phyloP scores from a whole-genome alignment of 306 rosid species.

The Medicago ruthenica region DNA sequence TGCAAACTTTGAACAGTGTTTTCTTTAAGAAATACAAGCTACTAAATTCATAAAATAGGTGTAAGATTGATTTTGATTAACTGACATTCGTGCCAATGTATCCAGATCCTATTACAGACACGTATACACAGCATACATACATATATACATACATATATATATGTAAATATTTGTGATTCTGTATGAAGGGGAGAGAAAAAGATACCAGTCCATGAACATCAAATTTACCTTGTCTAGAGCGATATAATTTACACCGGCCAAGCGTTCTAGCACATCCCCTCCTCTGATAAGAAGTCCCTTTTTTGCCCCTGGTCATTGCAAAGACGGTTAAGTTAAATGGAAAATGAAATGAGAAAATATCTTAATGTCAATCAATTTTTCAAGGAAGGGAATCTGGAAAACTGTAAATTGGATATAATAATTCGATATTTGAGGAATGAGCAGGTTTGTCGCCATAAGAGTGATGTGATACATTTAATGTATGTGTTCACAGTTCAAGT shows the following conservation, averaged over 20 bases:
- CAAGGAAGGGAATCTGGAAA: slow-evolving; percentile 20
- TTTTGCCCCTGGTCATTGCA: slow-evolving; percentile 80
- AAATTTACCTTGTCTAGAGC: slow-evolving; percentile 86
- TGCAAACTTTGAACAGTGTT: slow-evolving; percentile 2
- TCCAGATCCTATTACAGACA: slow-evolving; percentile 17
- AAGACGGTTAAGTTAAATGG: slow-evolving; percentile 12
- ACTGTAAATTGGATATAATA: slow-evolving; percentile 16
- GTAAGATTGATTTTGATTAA: slow-evolving; percentile 11
- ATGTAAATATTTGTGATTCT: not conserved
- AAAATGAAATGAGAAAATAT: slow-evolving; percentile 23
- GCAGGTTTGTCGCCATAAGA: slow-evolving; percentile 15
- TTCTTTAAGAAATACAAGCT: slow-evolving; percentile 23
- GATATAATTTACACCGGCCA: slow-evolving; percentile 74
- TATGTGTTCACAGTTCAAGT: slow-evolving; percentile 26
- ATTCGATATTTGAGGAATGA: slow-evolving; percentile 35
- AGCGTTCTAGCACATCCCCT: slow-evolving; percentile 92
- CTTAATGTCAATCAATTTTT: slow-evolving; percentile 18
- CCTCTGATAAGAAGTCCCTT: slow-evolving; percentile 96
- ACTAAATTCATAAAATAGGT: slow-evolving; percentile 23
- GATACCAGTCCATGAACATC: slow-evolving; percentile 15
- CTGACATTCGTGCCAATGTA: not conserved
- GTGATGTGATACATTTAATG: slow-evolving; percentile 16
- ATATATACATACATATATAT: not conserved
- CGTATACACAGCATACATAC: slow-evolving; percentile 7
- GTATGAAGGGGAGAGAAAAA: not conserved